Conservation (phyloP, 495 filamentous ascomycete species). For the Hapsidospora chrysogenum region DNA sequence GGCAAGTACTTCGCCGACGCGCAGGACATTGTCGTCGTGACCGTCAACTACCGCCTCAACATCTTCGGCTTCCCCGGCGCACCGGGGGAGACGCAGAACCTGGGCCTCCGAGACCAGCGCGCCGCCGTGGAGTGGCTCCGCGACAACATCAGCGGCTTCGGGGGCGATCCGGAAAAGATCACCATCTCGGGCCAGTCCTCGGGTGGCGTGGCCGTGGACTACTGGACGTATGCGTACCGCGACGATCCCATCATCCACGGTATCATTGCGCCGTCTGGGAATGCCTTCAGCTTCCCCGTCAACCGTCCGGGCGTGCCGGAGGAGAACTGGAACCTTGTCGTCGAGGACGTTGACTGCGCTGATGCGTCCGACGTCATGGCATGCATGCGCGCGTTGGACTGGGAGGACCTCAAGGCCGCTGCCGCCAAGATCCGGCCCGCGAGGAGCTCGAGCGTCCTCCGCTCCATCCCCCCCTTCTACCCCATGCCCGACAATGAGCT, state of each 20-base stretch:
- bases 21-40: conserved; percentile 40
- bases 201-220: conserved; percentile 32
- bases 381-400: conserved; percentile 27
- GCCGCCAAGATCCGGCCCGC: conserved; percentile 7
- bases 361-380: conserved; percentile 13
- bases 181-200: conserved; percentile 38
- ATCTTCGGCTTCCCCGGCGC: conserved; percentile 43
- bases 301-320: conserved; percentile 11
- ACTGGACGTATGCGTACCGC: conserved; percentile 31
- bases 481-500: conserved; percentile 26
- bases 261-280: conserved; percentile 38
- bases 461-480: conserved; percentile 18
- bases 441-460: conserved; percentile 7
- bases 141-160: conserved; percentile 41
- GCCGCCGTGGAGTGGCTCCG: conserved; percentile 40
- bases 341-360: conserved; percentile 19
- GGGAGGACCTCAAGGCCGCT: conserved; percentile 15
- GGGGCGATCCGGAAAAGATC: conserved; percentile 37
- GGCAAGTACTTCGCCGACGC: conserved; percentile 22
- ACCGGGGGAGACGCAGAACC: conserved; percentile 29
- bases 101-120: conserved; percentile 47
- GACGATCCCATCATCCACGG: conserved; percentile 26
- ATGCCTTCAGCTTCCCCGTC: conserved; percentile 23
- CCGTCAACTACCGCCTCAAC: conserved; percentile 49
- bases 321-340: conserved; percentile 20